Base-by-base conservation (phyloP, 2,329 filamentous ascomycete genomes). In the Pseudogymnoascus sp. region DNA sequence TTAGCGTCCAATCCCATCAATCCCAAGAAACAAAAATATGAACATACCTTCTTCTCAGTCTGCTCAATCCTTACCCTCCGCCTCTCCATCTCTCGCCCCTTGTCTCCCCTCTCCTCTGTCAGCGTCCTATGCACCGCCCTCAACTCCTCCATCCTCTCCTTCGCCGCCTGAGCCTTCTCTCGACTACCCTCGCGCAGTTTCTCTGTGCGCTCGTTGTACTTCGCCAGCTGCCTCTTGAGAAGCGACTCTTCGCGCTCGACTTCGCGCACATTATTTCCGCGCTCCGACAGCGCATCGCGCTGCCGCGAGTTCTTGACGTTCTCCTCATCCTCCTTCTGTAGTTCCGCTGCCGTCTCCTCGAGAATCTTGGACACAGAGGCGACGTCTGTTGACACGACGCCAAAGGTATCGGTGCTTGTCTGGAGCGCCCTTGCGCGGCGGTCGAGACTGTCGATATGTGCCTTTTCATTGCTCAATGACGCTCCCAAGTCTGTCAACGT, bases 51-150 rank as follows among this genome's bases (percentile, higher is more conserved):
- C 80, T 98, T 98, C 83, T 98, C 93, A 7, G 92, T 96, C 79
- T 97, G 92, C 78, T 99, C 95, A 68, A 99, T 98, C 66, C 93
- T 83, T n/a, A 97, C 91, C 69, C 90, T 86, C 71, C 93, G 83
- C 73, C 90, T 87, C 80, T 99, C 95, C 79, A 98, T 96, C 73
- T 98, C 93, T 65, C 91, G 88, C 36, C 89, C 88, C 78, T 96
- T 96, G 63, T 95, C 91, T 1, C 84, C 85, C 67, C 93, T 83
- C 80, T 99, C 93, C 73, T 93, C 90, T 0, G 89, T 90, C 66
- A 98, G 79, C 73, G 87, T 86, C 72, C 86, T 86, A 76, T 99
- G 93, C 57, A 92, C 84, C 3, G 83, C 85, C 63, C 90, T 83
- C 64, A 99, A 80, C 76, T 95, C 90, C 72, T 97, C 91, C 93